Evolutionary conservation across 139 green algal species (phyloP).

Genomic region (Chlamydomonas asymmetrica): DNA sequence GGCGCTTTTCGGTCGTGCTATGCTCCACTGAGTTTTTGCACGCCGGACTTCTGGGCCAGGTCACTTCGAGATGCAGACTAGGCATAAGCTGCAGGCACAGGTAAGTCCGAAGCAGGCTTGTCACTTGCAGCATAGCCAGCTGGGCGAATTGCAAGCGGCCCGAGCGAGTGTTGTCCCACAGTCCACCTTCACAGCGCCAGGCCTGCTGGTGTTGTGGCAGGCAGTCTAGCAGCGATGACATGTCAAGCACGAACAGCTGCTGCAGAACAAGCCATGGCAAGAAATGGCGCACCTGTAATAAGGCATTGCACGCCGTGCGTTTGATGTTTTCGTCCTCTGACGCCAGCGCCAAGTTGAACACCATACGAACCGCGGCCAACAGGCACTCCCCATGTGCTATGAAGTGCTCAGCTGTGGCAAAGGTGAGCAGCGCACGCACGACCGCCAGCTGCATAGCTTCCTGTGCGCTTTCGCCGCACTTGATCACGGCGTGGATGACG

Average conservation of each 20-base stretch:
- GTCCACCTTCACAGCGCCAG: too few relatives aligned
- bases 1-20: too few relatives aligned
- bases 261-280: not conserved
- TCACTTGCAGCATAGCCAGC: too few relatives aligned
- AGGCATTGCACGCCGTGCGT: constrained; percentile 74
- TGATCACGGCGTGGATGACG: constrained; percentile 72
- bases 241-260: not conserved
- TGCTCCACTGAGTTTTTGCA: too few relatives aligned
- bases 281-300: constrained; percentile 65
- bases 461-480: constrained; percentile 63
- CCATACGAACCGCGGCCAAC: constrained; percentile 74
- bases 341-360: constrained; percentile 90
- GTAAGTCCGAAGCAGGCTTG: too few relatives aligned
- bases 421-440: constrained; percentile 79
- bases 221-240: too few relatives aligned
- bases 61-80: too few relatives aligned
- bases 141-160: too few relatives aligned
- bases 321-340: constrained; percentile 70
- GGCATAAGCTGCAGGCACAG: too few relatives aligned
- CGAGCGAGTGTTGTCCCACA: too few relatives aligned
- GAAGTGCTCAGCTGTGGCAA: constrained; percentile 90
- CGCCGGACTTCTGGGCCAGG: too few relatives aligned
- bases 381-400: constrained; percentile 84
- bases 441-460: constrained; percentile 76
- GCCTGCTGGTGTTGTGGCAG: too few relatives aligned